Evolutionary conservation across 2,329 filamentous ascomycete genomes (phyloP).

Genomic region (Calonectria pauciramosa): DNA sequence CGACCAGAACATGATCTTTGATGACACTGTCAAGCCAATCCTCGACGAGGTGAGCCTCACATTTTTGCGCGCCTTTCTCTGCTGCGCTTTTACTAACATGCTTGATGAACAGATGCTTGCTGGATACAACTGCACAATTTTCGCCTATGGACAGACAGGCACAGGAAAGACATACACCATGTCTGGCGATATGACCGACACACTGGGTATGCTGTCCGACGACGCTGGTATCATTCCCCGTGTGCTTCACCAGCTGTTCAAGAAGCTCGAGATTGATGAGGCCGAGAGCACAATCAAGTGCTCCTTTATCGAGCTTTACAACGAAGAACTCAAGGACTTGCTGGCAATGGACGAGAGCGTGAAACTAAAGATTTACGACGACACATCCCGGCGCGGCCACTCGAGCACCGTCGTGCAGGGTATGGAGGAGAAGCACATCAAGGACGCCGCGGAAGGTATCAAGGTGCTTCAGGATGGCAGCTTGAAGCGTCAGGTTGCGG

Average conservation of each 20-base stretch:
- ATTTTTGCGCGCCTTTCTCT: too few relatives aligned
- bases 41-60: conserved; percentile 81
- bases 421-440: conserved; percentile 97
- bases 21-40: conserved; percentile 94
- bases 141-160: conserved; percentile 97
- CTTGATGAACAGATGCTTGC: conserved; percentile 78
- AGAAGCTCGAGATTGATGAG: conserved; percentile 83
- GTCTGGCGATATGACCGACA: conserved; percentile 97
- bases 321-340: conserved; percentile 94
- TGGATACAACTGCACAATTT: conserved; percentile 98
- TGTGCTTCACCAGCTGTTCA: conserved; percentile 88
- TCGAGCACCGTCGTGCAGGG: conserved; percentile 91
- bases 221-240: conserved; percentile 95
- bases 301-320: conserved; percentile 98
- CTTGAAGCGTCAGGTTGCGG: conserved; percentile 95
- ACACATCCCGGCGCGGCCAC: conserved; percentile 87
- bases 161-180: conserved; percentile 99
- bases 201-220: conserved; percentile 87
- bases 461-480: conserved; percentile 90
- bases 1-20: conserved; percentile 93
- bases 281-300: conserved; percentile 93
- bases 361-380: conserved; percentile 97
- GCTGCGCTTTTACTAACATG: conserved; percentile 10
- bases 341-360: conserved; percentile 83
- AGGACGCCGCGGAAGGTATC: conserved; percentile 86